Conservation (phyloP, 306 rosid species). For the Clitoria ternatea region DNA sequence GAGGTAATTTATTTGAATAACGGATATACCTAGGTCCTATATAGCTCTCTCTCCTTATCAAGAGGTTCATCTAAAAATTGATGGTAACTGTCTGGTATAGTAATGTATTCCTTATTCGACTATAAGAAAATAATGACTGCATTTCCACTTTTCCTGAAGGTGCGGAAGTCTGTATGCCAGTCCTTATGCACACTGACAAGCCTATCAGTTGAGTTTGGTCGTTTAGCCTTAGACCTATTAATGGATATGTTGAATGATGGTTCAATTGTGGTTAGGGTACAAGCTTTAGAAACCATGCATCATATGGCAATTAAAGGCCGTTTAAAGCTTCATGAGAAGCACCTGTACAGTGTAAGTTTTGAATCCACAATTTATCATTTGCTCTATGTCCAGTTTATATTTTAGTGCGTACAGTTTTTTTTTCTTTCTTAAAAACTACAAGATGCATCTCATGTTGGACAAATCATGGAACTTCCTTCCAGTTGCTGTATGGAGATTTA, state of each 20-base stretch:
- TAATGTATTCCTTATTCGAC: background rate
- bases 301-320: conserved; percentile 53
- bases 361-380: background rate
- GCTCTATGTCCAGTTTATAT: background rate
- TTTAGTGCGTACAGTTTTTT: background rate
- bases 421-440: background rate
- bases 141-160: conserved; percentile 51
- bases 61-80: conserved; percentile 8
- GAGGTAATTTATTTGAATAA: conserved; percentile 50
- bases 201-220: conserved; percentile 60
- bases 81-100: background rate
- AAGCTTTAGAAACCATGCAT: conserved; percentile 80
- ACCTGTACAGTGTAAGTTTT: conserved; percentile 65
- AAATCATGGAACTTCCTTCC: background rate
- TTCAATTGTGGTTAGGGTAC: conserved; percentile 53
- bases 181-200: conserved; percentile 48
- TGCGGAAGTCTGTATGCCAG: conserved; percentile 69
- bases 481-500: conserved; percentile 7
- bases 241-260: conserved; percentile 78
- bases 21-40: background rate
- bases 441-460: conserved; percentile 2
- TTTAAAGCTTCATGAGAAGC: conserved; percentile 62
- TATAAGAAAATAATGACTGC: background rate
- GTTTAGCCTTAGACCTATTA: conserved; percentile 58
- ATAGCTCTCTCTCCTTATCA: conserved; percentile 10